Evolutionary conservation across 1,284 basidiomycete genomes (phyloP).

Genomic region (Cronartium quercuum): DNA sequence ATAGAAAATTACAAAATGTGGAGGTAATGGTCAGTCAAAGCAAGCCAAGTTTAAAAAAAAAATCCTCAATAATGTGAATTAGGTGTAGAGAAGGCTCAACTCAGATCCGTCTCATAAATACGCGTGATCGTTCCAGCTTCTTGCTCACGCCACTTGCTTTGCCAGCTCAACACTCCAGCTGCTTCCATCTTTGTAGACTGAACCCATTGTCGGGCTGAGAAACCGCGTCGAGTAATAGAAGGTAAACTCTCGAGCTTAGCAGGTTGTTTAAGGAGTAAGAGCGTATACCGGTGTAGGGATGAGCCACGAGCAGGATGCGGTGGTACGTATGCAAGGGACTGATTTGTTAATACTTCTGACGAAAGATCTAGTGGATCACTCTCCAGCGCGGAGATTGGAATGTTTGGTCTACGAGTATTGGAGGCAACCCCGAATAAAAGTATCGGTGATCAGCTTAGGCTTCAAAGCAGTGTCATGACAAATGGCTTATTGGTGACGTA

Average conservation of each 20-base stretch:
- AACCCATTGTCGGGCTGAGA: conserved; percentile 17
- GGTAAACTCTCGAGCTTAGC: not conserved
- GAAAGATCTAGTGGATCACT: not conserved
- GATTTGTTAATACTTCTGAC: not conserved
- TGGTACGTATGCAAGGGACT: conserved; percentile 70
- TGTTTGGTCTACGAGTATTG: conserved; percentile 60
- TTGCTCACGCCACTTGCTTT: conserved; percentile 12
- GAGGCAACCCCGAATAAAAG: not conserved
- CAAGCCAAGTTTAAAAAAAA: too few relatives aligned
- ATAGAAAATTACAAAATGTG: too few relatives aligned
- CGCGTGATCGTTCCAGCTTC: conserved; percentile 9
- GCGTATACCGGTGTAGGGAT: conserved; percentile 75
- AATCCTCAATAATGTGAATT: not conserved
- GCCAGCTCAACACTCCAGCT: conserved; percentile 10
- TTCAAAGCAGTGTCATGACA: not conserved
- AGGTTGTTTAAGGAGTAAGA: conserved; percentile 67
- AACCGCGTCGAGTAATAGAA: not conserved
- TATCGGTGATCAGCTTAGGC: too few relatives aligned
- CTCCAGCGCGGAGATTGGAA: conserved; percentile 63
- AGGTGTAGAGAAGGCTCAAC: not conserved
- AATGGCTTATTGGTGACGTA: conserved; percentile 51
- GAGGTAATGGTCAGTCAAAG: too few relatives aligned
- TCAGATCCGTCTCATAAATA: conserved; percentile 4
- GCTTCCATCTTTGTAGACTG: not conserved
- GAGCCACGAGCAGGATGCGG: conserved; percentile 81